Conservation (phyloP, 208 protist genomes). For the Acanthamoeba healyi region DNA sequence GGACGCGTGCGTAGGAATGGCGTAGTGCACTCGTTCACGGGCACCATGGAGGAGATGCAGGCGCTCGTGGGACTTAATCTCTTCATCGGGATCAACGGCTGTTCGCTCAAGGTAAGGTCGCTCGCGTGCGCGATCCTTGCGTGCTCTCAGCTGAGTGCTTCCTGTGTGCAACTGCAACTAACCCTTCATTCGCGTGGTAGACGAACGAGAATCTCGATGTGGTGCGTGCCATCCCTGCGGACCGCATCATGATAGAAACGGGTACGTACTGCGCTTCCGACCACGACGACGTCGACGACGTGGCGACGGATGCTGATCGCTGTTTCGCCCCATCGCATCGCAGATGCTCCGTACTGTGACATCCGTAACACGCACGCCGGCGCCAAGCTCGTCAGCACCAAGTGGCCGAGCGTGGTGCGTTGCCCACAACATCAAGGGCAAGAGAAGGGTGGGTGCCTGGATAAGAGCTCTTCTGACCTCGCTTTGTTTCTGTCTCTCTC, state of each 20-base stretch:
- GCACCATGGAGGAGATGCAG: conserved; percentile 91
- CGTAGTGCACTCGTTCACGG: conserved; percentile 97
- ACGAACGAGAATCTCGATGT: conserved; percentile 93
- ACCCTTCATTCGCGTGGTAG: conserved; percentile 73
- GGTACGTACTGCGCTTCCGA: neutral
- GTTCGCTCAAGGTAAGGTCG: conserved; percentile 78
- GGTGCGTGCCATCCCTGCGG: conserved; percentile 91
- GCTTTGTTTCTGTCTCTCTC: conserved; percentile 13
- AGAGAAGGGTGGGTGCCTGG: too few species aligned
- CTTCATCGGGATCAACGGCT: conserved; percentile 95
- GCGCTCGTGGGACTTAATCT: conserved; percentile 88
- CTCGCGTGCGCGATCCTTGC: too few species aligned
- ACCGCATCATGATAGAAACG: conserved; percentile 96
- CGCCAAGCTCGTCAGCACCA: neutral
- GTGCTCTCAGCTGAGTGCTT: too few species aligned
- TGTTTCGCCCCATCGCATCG: neutral
- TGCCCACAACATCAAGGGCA: too few species aligned
- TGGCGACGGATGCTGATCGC: neutral
- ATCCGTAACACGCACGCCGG: conserved; percentile 93
- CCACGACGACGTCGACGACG: too few species aligned
- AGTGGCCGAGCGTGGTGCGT: conserved; percentile 18
- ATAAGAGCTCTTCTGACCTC: too few species aligned
- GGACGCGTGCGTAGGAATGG: conserved; percentile 73
- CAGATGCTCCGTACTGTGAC: conserved; percentile 96
- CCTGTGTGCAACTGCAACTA: neutral